phyloP scores from a whole-genome alignment of 805 yeast genomes.

The Nematodospora valgi region DNA sequence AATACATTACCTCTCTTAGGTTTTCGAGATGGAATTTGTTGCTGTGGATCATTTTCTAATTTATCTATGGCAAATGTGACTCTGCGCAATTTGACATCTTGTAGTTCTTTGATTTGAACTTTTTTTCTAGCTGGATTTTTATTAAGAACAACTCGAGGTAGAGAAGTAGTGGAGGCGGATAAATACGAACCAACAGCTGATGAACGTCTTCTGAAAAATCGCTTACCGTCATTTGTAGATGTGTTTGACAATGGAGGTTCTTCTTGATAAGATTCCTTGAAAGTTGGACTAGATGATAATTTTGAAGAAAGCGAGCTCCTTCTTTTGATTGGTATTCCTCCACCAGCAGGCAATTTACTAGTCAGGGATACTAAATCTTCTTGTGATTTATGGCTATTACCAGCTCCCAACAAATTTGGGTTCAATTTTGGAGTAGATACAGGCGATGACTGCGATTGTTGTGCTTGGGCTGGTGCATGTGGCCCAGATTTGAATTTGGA shows the following conservation, averaged over 20 bases:
- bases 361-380: constrained; percentile 17
- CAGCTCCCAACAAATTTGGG: constrained; percentile 10
- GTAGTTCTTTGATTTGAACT: constrained; percentile 29
- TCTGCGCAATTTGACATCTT: constrained; percentile 46
- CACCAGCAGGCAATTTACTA: constrained; percentile 26
- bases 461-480: constrained; percentile 2
- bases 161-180: constrained; percentile 1
- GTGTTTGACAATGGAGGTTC: not conserved
- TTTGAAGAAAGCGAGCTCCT: constrained; percentile 9
- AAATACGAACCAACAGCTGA: constrained; percentile 7
- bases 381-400: constrained; percentile 10
- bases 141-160: constrained; percentile 37
- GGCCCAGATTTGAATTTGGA: constrained; percentile 33
- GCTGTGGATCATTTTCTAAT: constrained; percentile 72
- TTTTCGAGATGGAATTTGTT: constrained; percentile 56
- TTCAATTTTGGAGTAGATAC: constrained; percentile 11
- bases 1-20: constrained; percentile 53
- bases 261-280: constrained; percentile 9
- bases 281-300: constrained; percentile 6
- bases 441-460: constrained; percentile 3
- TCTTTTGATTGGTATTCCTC: constrained; percentile 14
- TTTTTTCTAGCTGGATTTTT: constrained; percentile 40
- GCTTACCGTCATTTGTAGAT: not conserved
- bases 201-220: constrained; percentile 14
- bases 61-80: constrained; percentile 78